phyloP scores from a whole-genome alignment of 345 rosid genomes.

The Lagerstroemia speciosa region DNA sequence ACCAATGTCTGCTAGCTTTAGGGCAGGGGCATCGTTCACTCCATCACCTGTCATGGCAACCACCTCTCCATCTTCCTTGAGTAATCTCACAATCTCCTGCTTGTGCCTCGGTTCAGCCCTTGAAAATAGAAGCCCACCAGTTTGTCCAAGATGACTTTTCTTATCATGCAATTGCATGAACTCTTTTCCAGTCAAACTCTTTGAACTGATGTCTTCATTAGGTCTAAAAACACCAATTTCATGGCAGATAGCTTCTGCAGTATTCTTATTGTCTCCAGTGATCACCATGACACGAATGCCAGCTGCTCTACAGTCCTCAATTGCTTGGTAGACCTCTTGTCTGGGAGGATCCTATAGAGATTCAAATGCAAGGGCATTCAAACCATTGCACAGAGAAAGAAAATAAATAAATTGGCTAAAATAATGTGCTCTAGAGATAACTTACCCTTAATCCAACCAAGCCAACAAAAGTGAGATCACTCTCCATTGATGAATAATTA shows the following conservation, averaged over 20 bases:
- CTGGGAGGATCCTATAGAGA: conserved; percentile 60
- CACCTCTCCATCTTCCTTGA: conserved; percentile 54
- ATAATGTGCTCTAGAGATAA: neutral
- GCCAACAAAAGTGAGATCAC: conserved; percentile 47
- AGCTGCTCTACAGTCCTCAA: conserved; percentile 58
- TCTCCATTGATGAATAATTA: conserved; percentile 51
- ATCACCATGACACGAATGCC: conserved; percentile 67
- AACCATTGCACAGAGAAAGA: neutral
- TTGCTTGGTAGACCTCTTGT: conserved; percentile 54
- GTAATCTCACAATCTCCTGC: conserved; percentile 44
- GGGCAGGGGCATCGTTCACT: conserved; percentile 64
- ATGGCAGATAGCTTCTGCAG: conserved; percentile 67
- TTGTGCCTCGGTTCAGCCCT: conserved; percentile 48
- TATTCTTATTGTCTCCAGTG: conserved; percentile 59
- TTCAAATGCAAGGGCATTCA: conserved; percentile 1
- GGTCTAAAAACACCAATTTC: conserved; percentile 56
- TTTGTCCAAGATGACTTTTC: conserved; percentile 29
- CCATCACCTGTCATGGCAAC: conserved; percentile 71
- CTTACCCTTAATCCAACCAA: conserved; percentile 62
- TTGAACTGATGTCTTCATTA: conserved; percentile 24
- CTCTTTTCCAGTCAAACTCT: conserved; percentile 32
- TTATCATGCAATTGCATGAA: conserved; percentile 25
- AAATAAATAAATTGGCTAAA: neutral
- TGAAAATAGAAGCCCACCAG: conserved; percentile 37
- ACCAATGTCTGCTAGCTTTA: conserved; percentile 54